These are phyloP conservation scores for Daphne laureola DNA, from an alignment of 441 rosid species.

Conservation along the genomic window DNA sequence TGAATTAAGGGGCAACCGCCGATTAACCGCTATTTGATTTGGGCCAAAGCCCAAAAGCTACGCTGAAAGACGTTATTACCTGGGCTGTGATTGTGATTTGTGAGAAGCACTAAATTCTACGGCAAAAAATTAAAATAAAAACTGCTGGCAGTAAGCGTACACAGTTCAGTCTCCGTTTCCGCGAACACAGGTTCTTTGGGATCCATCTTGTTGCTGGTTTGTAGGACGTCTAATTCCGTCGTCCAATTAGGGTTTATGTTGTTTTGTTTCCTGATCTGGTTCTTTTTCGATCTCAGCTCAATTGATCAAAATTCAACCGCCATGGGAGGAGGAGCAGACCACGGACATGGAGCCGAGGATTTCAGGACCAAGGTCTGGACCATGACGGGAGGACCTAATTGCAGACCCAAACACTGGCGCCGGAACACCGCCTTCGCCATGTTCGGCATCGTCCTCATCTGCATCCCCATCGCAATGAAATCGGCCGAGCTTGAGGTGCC, in stretches of 20 bases:
- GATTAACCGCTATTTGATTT: too few species aligned
- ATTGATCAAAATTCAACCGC: constrained; percentile 4
- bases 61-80: too few species aligned
- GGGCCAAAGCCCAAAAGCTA: too few species aligned
- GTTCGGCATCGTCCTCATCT: constrained; percentile 69
- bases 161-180: too few species aligned
- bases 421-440: constrained; percentile 96
- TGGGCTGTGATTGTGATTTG: too few species aligned
- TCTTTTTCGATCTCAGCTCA: constrained; percentile 4
- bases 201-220: too few species aligned
- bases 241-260: background rate
- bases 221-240: too few species aligned
- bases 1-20: too few species aligned
- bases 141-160: too few species aligned
- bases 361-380: constrained; percentile 95
- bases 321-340: constrained; percentile 76
- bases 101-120: too few species aligned
- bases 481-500: constrained; percentile 94
- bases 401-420: constrained; percentile 96
- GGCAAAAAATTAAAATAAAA: too few species aligned
- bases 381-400: constrained; percentile 86
- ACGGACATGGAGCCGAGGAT: constrained; percentile 69
- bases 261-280: constrained; percentile 13
- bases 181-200: too few species aligned
- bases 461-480: constrained; percentile 89